Base-by-base conservation (phyloP, 345 rosid species). In the Lepidium africanum region DNA sequence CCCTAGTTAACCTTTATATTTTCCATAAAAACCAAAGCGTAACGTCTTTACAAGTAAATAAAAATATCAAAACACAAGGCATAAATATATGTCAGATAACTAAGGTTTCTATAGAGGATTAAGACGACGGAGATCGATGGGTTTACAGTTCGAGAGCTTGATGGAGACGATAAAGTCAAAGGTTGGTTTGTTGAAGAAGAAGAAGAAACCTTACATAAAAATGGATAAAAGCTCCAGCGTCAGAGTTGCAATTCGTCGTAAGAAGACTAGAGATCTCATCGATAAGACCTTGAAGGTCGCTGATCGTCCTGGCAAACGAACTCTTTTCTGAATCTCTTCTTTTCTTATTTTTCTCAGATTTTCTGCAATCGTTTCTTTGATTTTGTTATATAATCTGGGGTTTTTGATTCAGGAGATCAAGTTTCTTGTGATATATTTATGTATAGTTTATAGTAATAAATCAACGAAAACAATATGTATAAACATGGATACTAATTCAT, bases 151-250 rank as follows among this genome's bases (percentile, higher is more conserved):
- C 47, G 97, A 82, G 81, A 79, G 69, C 69, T 70, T 94, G 76
- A 82, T 94, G 81, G 81, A 91, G 81, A 81, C 96, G 23, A 91
- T 94, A 41, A 91, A 89, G 80, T 87, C 97, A 14, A 94, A 94
- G 85, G 92, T 94, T 19, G 65, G 87, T 54, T 71, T 84, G 9
- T 67, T 84, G 71, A 81, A 81, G 69, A 84, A 81, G 78, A 75
- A 75, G 73, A 80, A 75, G 77, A 90, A 91, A 66, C 81, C 96
- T 9, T 95, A 95, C 80, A 65, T 85, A 14, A 91, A 87, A 69
- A 89, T 94, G 92, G 96, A 85, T 69, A 93, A 91, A 76, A 91
- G 96, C 78, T 74, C 95, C 0, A 94, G 99, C 58, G 97, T 91
- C n/a, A 88, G 75, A 76, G 97, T 91, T 1, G 96, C 91, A 83